These are phyloP conservation scores for Mucor sp. DNA, from an alignment of 371 early-diverging fungal species.

Conservation along the genomic window DNA sequence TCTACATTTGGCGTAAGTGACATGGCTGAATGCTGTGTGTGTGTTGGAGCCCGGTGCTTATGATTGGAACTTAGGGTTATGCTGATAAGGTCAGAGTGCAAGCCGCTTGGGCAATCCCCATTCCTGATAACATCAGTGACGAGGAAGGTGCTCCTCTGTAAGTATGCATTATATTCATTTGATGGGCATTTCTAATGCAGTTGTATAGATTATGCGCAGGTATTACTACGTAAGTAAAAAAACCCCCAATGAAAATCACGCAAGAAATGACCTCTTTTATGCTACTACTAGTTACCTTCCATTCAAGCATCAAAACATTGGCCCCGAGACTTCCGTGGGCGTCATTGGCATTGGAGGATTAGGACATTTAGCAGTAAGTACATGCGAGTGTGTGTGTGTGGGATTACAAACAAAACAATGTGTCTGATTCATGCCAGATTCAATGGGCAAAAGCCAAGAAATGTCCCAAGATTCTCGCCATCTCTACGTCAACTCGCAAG, in stretches of 20 bases:
- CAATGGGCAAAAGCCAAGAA: slow-evolving; percentile 60
- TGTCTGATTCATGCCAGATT: slow-evolving; percentile 17
- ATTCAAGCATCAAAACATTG: slow-evolving; percentile 54
- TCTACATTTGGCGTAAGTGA: slow-evolving; percentile 50
- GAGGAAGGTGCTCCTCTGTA: slow-evolving; percentile 48
- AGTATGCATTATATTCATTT: slow-evolving; percentile 7
- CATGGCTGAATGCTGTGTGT: no score
- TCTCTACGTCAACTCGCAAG: slow-evolving; percentile 73
- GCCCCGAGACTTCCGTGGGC: slow-evolving; percentile 51
- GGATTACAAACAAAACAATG: not conserved
- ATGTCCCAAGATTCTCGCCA: slow-evolving; percentile 69
- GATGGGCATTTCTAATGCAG: not conserved
- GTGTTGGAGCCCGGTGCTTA: not conserved
- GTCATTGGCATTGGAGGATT: slow-evolving; percentile 64
- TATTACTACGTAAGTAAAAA: slow-evolving; percentile 53
- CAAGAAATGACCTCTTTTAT: not conserved
- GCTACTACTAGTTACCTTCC: slow-evolving; percentile 38
- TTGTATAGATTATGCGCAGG: slow-evolving; percentile 68
- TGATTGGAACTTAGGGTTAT: slow-evolving; percentile 27
- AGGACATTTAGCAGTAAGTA: slow-evolving; percentile 55
- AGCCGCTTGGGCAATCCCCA: slow-evolving; percentile 50
- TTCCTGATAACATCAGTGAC: slow-evolving; percentile 52
- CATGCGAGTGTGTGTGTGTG: no score
- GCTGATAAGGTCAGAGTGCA: slow-evolving; percentile 46
- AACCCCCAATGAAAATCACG: no score